A percentile compares a stretch with the other conserved stretches of the same genome.
phyloP scores from a whole-genome alignment of 2,329 filamentous ascomycete genomes.

The Xylaria sp. region DNA sequence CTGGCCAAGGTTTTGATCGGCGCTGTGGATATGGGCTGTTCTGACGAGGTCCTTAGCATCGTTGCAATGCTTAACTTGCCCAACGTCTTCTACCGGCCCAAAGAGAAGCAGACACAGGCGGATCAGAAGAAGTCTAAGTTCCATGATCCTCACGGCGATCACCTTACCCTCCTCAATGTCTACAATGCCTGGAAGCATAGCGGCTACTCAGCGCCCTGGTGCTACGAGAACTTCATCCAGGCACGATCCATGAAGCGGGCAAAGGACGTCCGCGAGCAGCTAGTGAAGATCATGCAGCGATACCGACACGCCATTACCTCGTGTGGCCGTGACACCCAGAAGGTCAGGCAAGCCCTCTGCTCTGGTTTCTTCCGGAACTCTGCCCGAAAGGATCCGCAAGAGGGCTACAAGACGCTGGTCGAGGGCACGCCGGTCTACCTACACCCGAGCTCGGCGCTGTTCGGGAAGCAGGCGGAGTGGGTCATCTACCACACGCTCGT shows the following conservation, averaged over 20 bases:
- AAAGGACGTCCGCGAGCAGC: constrained; percentile 88
- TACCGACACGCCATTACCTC: constrained; percentile 82
- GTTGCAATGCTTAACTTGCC: constrained; percentile 91
- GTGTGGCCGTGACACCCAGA: constrained; percentile 84
- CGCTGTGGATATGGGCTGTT: constrained; percentile 84
- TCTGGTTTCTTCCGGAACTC: constrained; percentile 94
- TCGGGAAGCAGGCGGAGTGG: constrained; percentile 95
- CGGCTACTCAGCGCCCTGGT: constrained; percentile 85
- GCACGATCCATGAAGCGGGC: constrained; percentile 85
- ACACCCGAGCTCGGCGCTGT: constrained; percentile 88
- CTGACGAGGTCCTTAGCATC: constrained; percentile 91
- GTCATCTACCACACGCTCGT: constrained; percentile 93
- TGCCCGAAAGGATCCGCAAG: constrained; percentile 91
- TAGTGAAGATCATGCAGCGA: constrained; percentile 90
- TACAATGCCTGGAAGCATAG: constrained; percentile 96
- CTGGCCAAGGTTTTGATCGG: constrained; percentile 89
- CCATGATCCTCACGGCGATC: constrained; percentile 91
- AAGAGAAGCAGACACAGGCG: constrained; percentile 94
- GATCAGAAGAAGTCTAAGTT: constrained; percentile 99
- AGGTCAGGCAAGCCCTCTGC: constrained; percentile 87
- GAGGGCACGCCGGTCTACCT: constrained; percentile 94
- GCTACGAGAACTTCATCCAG: constrained; percentile 97
- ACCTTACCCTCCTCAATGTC: constrained; percentile 92
- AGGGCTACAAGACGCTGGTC: constrained; percentile 96
- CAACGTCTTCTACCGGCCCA: constrained; percentile 90